Evolutionary conservation across 805 yeast genomes (phyloP), one percentile per base, ranked within the genome.

Genomic region (Debaryomyces castellii): DNA sequence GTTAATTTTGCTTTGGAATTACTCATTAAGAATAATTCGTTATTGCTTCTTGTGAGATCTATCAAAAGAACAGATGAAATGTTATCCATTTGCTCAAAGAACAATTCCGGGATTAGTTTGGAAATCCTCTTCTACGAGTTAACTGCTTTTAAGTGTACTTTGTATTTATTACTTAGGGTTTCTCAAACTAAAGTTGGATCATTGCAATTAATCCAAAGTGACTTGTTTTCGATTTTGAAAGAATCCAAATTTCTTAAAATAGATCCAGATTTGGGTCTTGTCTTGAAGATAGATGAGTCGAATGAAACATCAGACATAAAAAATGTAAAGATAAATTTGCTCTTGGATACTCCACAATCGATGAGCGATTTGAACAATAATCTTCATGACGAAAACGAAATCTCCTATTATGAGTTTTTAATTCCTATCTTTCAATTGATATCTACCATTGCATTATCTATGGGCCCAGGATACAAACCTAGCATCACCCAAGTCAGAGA

Each of bases 141-240:
- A 22, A 86, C 94, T 0, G 84, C 88, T 1, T 86, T 85, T 67
- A 87, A 85, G 54, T 76, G 92, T 0, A 80, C 86, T 0, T 60
- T 89, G 35, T 82, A 83, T 47, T 76, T 91, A 40, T 67, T 92
- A 49, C 74, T 83, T 1, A 77, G 94, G 52, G 76, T 92, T 10
- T 89, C 95, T 0, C 89, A 86, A 57, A 80, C 87, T 0, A 80
- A 87, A 50, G 58, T 62, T 7, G 98, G 99, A 3, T 90, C 97
- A 0, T 79, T 80, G 41, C 85, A 83, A 45, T 68, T 92, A 43
- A 64, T 90, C 20, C 89, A 89, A 54, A 78, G 85, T 53, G 92
- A 85, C 41, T 62, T 92, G 6, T 83, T 90, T 60, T 76, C 81
- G 14, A 70, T 80, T 0, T 70, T 91, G 43, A 77, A 73, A 45